Conservation (phyloP, 2,329 filamentous ascomycete genomes). For the Penicillium sclerotiorum region DNA sequence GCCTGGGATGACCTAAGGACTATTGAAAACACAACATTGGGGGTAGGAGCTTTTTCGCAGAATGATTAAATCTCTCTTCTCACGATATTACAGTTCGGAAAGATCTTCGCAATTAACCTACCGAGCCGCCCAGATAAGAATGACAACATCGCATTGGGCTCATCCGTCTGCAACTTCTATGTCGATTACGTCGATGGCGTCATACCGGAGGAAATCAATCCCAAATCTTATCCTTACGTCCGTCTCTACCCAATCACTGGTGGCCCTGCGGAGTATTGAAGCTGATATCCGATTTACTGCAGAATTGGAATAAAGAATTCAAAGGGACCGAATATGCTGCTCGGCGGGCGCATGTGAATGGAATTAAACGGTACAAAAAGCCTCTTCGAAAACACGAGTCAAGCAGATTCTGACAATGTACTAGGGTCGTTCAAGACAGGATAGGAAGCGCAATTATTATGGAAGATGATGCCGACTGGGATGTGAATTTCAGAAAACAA, state of each 20-base stretch:
- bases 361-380: slow-evolving; percentile 17
- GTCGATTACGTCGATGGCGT: slow-evolving; percentile 25
- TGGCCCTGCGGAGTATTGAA: background rate
- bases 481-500: slow-evolving; percentile 54
- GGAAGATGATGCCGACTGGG: slow-evolving; percentile 63
- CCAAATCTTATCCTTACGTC: slow-evolving; percentile 25
- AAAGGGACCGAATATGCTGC: slow-evolving; percentile 19
- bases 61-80: background rate
- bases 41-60: background rate
- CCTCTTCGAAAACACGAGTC: background rate
- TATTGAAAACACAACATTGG: slow-evolving; percentile 10
- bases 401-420: background rate
- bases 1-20: slow-evolving; percentile 2
- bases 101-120: slow-evolving; percentile 25
- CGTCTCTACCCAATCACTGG: background rate
- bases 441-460: slow-evolving; percentile 32
- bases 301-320: slow-evolving; percentile 27
- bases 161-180: slow-evolving; percentile 20
- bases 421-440: slow-evolving; percentile 17
- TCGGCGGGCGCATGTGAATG: slow-evolving; percentile 25
- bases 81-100: slow-evolving; percentile 15
- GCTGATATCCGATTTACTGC: background rate
- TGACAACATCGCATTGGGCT: slow-evolving; percentile 23
- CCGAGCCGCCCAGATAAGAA: slow-evolving; percentile 24
- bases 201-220: slow-evolving; percentile 13